phyloP scores from a whole-genome alignment of 352 stramenopile species.

The Pelagophyceae sp. region DNA sequence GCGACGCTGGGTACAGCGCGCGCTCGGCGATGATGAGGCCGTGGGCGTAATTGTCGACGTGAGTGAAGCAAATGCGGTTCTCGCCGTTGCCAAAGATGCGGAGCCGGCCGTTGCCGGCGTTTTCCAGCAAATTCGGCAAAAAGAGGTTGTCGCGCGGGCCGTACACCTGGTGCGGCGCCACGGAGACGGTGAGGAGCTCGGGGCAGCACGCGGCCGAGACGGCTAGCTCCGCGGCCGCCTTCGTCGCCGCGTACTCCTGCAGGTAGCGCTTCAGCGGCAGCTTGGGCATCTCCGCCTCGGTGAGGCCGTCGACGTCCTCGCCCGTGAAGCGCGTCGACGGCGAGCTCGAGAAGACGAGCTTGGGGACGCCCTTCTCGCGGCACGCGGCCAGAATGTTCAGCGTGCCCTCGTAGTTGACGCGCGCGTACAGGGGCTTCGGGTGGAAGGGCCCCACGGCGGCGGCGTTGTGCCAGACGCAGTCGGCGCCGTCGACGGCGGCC shows the following conservation, averaged over 20 bases:
- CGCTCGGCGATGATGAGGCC: slow-evolving; percentile 62
- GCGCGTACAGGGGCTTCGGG: slow-evolving; percentile 51
- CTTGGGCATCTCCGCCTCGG: slow-evolving; percentile 55
- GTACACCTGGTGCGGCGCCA: slow-evolving; percentile 81
- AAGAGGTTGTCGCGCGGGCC: slow-evolving; percentile 70
- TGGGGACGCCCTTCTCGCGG: slow-evolving; percentile 57
- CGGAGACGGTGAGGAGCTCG: slow-evolving; percentile 62
- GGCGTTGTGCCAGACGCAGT: slow-evolving; percentile 73
- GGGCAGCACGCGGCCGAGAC: slow-evolving; percentile 38
- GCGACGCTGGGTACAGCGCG: slow-evolving; percentile 47
- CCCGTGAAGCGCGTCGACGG: slow-evolving; percentile 72
- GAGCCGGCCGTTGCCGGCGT: slow-evolving; percentile 55
- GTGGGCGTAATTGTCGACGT: slow-evolving; percentile 81
- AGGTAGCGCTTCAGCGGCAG: slow-evolving; percentile 44
- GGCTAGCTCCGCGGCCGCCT: slow-evolving; percentile 48
- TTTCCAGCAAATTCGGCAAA: slow-evolving; percentile 66
- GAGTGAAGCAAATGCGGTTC: slow-evolving; percentile 67
- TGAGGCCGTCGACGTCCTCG: slow-evolving; percentile 55
- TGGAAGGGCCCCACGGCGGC: slow-evolving; percentile 73
- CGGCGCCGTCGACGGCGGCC: slow-evolving; percentile 47
- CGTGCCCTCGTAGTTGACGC: slow-evolving; percentile 67
- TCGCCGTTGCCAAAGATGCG: slow-evolving; percentile 67
- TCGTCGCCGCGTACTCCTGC: slow-evolving; percentile 62
- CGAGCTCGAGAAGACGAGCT: slow-evolving; percentile 65
- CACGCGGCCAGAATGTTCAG: slow-evolving; percentile 68